Base-by-base conservation (phyloP, 1,284 basidiomycete genomes). In the Ganoderma lucidum region DNA sequence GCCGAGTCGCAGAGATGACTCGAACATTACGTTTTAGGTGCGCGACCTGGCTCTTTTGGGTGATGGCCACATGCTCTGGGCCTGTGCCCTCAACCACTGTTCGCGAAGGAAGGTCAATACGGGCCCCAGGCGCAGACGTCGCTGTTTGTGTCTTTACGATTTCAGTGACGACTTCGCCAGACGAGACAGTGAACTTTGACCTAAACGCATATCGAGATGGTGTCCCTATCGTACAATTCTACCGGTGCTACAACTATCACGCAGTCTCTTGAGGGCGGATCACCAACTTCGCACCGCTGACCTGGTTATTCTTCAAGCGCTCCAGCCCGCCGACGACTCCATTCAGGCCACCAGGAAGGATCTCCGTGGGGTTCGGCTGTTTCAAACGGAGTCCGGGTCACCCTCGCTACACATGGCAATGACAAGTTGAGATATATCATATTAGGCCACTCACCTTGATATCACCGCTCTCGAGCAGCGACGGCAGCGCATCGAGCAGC, bases 261-360 rank as follows among this genome's bases (percentile, higher is more conserved):
- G 48, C 65, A 30, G 81, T 85, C 68, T 88, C 85, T 61, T 83
- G 82, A 1, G 87, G 87, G 62, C 77, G 82, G 2, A 72, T 83
- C 17, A 89, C 80, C 10, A 90, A 75, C 73, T 90, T 89, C n/a
- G 77, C 74, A 1, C 82, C 86, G 30, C 85, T 88, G n/a, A 89
- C 80, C 65, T 82, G 68, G 6, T 81, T 78, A 4, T 75, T 73
- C 71, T 78, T 75, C 75, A 89, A 63, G 69, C 78, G 78, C 44
- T 81, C 76, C 61, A 90, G 73, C 0, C 84, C 88, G 12, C 67
- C 80, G 0, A 72, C 60, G 19, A 89, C 82, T 3, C 84, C 86
- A 2, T 72, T 72, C 14, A 90, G 75, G 9, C 88, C 88, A 41
- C 79, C 77, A 0, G 83, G 79, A 4, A 90, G 73, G 9, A 87